phyloP scores from a whole-genome alignment of 2,329 filamentous ascomycete genomes.

The Teratosphaeriaceae sp. region DNA sequence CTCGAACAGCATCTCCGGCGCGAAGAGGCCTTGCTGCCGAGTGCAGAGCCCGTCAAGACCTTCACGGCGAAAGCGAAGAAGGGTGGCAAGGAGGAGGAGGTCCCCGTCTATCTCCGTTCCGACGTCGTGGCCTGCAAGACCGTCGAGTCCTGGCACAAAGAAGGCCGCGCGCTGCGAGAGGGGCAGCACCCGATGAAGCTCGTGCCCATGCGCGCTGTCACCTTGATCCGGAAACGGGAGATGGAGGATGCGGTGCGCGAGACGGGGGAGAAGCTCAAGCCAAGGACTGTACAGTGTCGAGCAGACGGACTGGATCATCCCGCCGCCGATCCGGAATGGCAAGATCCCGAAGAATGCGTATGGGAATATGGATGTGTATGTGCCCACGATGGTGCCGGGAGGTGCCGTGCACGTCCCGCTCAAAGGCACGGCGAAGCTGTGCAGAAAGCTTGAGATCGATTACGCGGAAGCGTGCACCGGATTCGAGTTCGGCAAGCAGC shows the following conservation, averaged over 20 bases:
- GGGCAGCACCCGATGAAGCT: constrained; percentile 74
- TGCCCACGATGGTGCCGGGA: constrained; percentile 80
- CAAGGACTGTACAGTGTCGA: constrained; percentile 76
- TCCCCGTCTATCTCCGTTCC: constrained; percentile 71
- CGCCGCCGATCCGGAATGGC: constrained; percentile 71
- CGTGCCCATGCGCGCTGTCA: constrained; percentile 87
- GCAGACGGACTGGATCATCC: constrained; percentile 95
- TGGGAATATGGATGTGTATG: constrained; percentile 95
- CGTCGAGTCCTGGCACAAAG: constrained; percentile 95
- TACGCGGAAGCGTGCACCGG: constrained; percentile 92
- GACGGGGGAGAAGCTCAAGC: constrained; percentile 74
- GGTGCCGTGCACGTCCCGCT: constrained; percentile 81
- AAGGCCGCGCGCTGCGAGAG: constrained; percentile 67
- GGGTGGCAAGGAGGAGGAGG: constrained; percentile 65
- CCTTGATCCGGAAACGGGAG: constrained; percentile 76
- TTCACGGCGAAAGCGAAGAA: constrained; percentile 63
- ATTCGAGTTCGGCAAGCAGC: constrained; percentile 92
- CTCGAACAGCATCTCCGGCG: constrained; percentile 80
- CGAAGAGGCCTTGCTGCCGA: constrained; percentile 76
- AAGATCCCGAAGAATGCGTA: constrained; percentile 90
- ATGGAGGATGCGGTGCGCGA: constrained; percentile 77
- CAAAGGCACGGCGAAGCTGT: constrained; percentile 69
- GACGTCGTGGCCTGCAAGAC: constrained; percentile 85
- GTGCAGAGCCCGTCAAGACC: constrained; percentile 61
- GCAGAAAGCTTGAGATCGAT: constrained; percentile 76